Percentiles rank a stretch among this genome's conserved stretches.
Evolutionary conservation across 352 stramenopile species (phyloP).

Genomic region (Phytophthora tentaculata): DNA sequence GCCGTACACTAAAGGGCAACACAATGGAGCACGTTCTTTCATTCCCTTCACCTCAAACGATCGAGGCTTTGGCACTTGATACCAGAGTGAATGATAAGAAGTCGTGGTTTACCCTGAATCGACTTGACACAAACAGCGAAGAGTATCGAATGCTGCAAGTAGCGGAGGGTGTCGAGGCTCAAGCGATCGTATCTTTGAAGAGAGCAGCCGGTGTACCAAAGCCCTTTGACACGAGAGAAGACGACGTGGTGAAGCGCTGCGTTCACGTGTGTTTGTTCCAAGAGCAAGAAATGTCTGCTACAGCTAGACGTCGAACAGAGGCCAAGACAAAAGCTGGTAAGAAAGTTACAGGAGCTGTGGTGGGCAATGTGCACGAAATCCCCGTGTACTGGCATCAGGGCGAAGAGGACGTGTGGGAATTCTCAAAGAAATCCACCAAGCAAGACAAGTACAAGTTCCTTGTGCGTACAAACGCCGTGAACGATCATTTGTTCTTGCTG

Average conservation of each 20-base stretch:
- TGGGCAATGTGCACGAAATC: slow-evolving; percentile 84
- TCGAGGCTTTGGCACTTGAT: slow-evolving; percentile 52
- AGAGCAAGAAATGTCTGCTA: slow-evolving; percentile 48
- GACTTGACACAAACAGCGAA: slow-evolving; percentile 32
- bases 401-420: slow-evolving; percentile 85
- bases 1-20: slow-evolving; percentile 54
- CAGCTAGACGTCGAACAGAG: slow-evolving; percentile 10
- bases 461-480: slow-evolving; percentile 72
- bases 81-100: slow-evolving; percentile 41
- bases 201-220: slow-evolving; percentile 71
- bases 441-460: slow-evolving; percentile 87
- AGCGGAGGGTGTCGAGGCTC: slow-evolving; percentile 56
- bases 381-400: slow-evolving; percentile 71
- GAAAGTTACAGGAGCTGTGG: slow-evolving; percentile 45
- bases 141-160: slow-evolving; percentile 56
- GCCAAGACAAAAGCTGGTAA: neutral
- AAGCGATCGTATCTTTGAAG: slow-evolving; percentile 83
- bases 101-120: slow-evolving; percentile 34
- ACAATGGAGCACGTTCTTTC: slow-evolving; percentile 74
- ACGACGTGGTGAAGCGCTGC: slow-evolving; percentile 81
- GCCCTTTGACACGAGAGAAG: slow-evolving; percentile 77
- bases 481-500: slow-evolving; percentile 70
- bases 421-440: slow-evolving; percentile 79
- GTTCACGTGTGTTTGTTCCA: slow-evolving; percentile 83
- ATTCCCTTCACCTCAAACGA: slow-evolving; percentile 74